Percentiles rank a stretch among this genome's conserved stretches.
These are phyloP conservation scores for Cyberlindnera lachancei DNA, from an alignment of 805 yeast species.

Conservation along the genomic window DNA sequence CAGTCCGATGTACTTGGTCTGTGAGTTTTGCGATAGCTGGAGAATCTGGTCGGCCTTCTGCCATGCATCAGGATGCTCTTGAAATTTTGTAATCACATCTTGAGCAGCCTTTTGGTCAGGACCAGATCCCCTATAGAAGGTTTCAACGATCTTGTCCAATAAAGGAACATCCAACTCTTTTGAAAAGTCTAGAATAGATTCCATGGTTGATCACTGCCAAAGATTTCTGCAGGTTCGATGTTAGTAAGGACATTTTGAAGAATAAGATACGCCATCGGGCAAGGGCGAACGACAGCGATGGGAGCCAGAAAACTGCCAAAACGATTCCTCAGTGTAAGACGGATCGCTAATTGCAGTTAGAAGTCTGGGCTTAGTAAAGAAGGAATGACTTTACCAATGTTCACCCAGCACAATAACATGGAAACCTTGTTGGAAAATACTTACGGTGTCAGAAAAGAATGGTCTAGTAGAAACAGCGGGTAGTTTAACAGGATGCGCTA, in stretches of 20 bases:
- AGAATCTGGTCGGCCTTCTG: conserved; percentile 84
- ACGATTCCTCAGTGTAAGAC: too few species aligned
- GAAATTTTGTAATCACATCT: conserved; percentile 67
- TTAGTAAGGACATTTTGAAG: neutral
- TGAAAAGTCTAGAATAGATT: conserved; percentile 77
- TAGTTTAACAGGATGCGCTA: too few species aligned
- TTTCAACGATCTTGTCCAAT: conserved; percentile 77
- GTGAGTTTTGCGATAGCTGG: conserved; percentile 69
- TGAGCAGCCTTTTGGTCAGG: conserved; percentile 62
- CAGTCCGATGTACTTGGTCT: conserved; percentile 87
- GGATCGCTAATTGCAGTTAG: too few species aligned
- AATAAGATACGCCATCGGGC: too few species aligned
- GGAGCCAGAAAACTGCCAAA: too few species aligned
- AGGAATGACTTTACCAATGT: too few species aligned
- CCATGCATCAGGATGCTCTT: conserved; percentile 95
- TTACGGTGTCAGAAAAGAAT: too few species aligned
- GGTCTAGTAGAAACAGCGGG: too few species aligned
- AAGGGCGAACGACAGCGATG: too few species aligned
- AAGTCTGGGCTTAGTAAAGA: too few species aligned
- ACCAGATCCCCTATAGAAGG: conserved; percentile 78
- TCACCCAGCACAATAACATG: too few species aligned
- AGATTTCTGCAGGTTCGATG: neutral
- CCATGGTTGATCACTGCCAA: conserved; percentile 64
- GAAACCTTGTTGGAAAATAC: too few species aligned
- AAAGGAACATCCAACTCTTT: conserved; percentile 72